Evolutionary conservation across 805 yeast species (phyloP), one percentile per base, ranked within the genome.

Genomic region (Groenewaldozyma salmanticensis): DNA sequence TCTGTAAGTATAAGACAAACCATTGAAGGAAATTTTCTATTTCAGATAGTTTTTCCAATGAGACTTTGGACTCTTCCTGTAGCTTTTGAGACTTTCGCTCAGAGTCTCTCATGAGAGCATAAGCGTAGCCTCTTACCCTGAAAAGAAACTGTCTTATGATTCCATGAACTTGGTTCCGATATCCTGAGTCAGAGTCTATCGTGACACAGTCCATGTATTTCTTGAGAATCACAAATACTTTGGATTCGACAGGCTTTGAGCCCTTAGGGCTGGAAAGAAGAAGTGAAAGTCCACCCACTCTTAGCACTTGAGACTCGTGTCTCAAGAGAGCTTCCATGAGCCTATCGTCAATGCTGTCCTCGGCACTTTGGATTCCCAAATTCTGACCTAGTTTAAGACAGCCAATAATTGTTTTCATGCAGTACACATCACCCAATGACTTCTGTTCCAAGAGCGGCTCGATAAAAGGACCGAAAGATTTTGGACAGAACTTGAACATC

Each of bases 61-160:
- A 24, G 15, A 27, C 29, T 5, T 43, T 22, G 17, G 47, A 36
- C 5, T 37, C 36, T 3, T n/a, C 32, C 27, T 21, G 9, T 3
- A 24, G 15, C n/a, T 21, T 35, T 3, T 3, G 31, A 3, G 22
- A n/a, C 9, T 77, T 80, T 51, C 84, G 70, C 4, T 3, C 38
- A 3, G 22, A n/a, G 24, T 77, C 81, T 51, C 84, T 69, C 18
- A 69, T 53, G 20, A 75, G 49, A 0, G 77, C 71, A 55, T 80
- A 77, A 1, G 80, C 60, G 0, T 88, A 81, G 40, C 81, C 92
- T 48, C 82, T 70, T 15, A 83, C 59, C 49, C 96, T 66, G 21
- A 69, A 58, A 9, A 85, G 54, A 47, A 87, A 78, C 42, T 70
- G 75, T 41, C 79, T 71, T 42, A 87, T 59, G 15, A 74, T 53